phyloP scores from a whole-genome alignment of 768 basidiomycete genomes.

The Lentinula boryana region DNA sequence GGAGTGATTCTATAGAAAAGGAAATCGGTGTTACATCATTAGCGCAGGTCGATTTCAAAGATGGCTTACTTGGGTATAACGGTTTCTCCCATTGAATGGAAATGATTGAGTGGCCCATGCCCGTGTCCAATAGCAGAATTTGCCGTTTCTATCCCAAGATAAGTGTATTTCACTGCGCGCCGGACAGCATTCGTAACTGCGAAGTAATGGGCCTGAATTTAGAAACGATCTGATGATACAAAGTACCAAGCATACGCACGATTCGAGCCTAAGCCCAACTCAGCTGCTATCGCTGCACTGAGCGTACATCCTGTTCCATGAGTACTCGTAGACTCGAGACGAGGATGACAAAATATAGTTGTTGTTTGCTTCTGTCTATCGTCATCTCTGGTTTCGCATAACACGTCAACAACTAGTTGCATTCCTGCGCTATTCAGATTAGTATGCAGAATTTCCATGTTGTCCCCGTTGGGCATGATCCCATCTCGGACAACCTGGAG shows the following conservation, averaged over 20 bases:
- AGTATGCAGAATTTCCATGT: slow-evolving; percentile 56
- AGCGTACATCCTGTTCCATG: slow-evolving; percentile 94
- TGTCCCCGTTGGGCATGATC: slow-evolving; percentile 33
- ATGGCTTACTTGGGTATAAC: slow-evolving; percentile 41
- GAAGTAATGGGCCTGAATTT: not conserved
- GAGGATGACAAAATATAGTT: slow-evolving; percentile 49
- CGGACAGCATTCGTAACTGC: slow-evolving; percentile 54
- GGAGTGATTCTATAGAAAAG: slow-evolving; percentile 43
- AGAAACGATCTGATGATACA: too few relatives aligned
- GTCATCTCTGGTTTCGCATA: slow-evolving; percentile 28
- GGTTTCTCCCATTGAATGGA: slow-evolving; percentile 49
- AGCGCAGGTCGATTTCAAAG: not conserved
- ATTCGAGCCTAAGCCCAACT: slow-evolving; percentile 45
- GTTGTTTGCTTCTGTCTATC: slow-evolving; percentile 25
- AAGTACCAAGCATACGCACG: slow-evolving; percentile 23
- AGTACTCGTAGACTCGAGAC: slow-evolving; percentile 64
- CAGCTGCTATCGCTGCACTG: slow-evolving; percentile 73
- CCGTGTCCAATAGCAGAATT: slow-evolving; percentile 60
- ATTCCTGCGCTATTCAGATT: slow-evolving; percentile 13
- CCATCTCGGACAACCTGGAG: slow-evolving; percentile 38
- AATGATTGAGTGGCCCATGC: slow-evolving; percentile 83
- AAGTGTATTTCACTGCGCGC: slow-evolving; percentile 64
- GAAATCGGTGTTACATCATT: not conserved
- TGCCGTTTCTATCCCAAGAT: slow-evolving; percentile 68
- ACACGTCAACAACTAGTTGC: slow-evolving; percentile 53